Evolutionary conservation across 441 rosid genomes (phyloP).

Genomic region (Erodium texanum): DNA sequence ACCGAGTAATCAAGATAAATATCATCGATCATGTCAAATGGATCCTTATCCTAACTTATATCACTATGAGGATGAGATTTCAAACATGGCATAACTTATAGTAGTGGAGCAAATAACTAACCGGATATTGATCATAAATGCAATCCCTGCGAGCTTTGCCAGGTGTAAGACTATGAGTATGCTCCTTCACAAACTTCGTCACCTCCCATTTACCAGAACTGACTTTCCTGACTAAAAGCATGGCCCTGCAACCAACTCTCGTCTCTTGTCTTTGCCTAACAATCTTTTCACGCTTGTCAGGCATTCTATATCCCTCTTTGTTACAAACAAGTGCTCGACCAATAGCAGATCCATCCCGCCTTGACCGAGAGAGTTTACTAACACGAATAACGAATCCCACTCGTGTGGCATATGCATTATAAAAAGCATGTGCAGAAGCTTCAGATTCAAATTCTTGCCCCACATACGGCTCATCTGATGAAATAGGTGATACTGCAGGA

Average conservation of each 20-base stretch:
- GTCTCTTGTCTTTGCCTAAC: conserved; percentile 95
- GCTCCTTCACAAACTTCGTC: conserved; percentile 86
- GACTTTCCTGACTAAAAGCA: conserved; percentile 89
- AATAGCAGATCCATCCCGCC: conserved; percentile 88
- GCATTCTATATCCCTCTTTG: conserved; percentile 88
- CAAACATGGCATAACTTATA: neutral
- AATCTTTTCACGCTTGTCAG: conserved; percentile 83
- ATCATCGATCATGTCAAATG: too few relatives aligned
- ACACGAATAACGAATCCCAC: conserved; percentile 87
- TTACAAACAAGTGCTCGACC: conserved; percentile 96
- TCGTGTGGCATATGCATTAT: conserved; percentile 73
- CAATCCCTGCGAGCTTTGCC: conserved; percentile 84
- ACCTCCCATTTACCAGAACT: conserved; percentile 86
- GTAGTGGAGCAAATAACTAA: conserved; percentile 33
- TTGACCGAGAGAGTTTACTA: conserved; percentile 88
- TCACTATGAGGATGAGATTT: too few relatives aligned
- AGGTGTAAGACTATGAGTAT: conserved; percentile 71
- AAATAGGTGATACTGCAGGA: conserved; percentile 25
- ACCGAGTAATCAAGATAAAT: too few relatives aligned
- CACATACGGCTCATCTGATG: conserved; percentile 60
- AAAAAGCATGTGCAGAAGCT: conserved; percentile 87
- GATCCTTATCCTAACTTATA: too few relatives aligned
- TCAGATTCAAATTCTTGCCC: conserved; percentile 93
- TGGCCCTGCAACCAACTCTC: conserved; percentile 95
- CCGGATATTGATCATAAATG: conserved; percentile 96